Evolutionary conservation across 352 stramenopile species (phyloP).

Genomic region (Stramenopiles sp.): DNA sequence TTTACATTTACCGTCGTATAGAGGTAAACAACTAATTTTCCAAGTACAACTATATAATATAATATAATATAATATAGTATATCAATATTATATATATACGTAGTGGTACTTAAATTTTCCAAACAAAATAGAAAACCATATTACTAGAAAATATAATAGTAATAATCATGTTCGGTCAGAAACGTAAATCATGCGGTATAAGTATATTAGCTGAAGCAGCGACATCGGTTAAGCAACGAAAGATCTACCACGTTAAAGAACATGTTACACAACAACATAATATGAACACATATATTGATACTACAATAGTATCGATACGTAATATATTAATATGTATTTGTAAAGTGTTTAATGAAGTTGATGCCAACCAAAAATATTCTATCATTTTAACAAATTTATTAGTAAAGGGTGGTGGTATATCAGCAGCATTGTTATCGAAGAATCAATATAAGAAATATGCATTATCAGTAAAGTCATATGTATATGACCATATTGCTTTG

Average conservation of each 20-base stretch:
- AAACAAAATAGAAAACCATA: too few relatives aligned
- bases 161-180: too few relatives aligned
- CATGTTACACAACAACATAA: background rate
- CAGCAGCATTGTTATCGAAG: background rate
- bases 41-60: too few relatives aligned
- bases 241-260: background rate
- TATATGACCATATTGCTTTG: background rate
- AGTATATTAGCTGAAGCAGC: too few relatives aligned
- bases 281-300: too few relatives aligned
- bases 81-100: too few relatives aligned
- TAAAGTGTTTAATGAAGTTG: background rate
- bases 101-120: too few relatives aligned
- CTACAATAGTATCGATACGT: background rate
- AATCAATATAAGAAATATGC: background rate
- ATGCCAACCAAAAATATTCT: background rate
- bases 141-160: too few relatives aligned
- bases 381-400: background rate
- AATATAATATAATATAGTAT: too few relatives aligned
- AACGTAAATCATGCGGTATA: too few relatives aligned
- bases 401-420: background rate
- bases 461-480: background rate
- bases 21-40: too few relatives aligned
- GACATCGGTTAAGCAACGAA: background rate
- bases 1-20: too few relatives aligned
- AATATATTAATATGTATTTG: background rate